phyloP scores from a whole-genome alignment of 805 yeast genomes.

The Yarrowia yakushimensis region DNA sequence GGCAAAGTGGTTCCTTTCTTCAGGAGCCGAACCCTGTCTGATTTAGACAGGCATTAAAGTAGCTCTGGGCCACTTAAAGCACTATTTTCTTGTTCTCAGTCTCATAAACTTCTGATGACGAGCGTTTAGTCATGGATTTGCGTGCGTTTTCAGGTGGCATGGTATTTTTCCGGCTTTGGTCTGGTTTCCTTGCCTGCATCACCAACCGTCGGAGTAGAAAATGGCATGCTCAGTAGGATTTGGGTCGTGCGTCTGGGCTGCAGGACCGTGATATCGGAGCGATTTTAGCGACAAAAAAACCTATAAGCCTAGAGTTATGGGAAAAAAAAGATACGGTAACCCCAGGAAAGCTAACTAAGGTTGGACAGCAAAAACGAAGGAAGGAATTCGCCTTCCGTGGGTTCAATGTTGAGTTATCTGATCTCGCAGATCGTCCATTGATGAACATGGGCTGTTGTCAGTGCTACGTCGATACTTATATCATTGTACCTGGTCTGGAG shows the following conservation, averaged over 20 bases:
- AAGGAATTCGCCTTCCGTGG: neutral
- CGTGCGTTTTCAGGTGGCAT: neutral
- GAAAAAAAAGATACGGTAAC: neutral
- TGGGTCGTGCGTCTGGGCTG: neutral
- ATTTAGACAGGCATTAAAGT: neutral
- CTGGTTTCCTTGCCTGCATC: too few species aligned
- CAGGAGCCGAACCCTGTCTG: neutral
- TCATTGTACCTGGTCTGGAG: too few species aligned
- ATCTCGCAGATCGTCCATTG: neutral
- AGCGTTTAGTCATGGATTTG: neutral
- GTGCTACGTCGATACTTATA: too few species aligned
- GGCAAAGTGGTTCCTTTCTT: neutral
- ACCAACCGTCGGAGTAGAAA: neutral
- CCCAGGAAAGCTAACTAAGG: neutral
- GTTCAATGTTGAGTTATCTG: neutral
- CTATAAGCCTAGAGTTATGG: constrained; percentile 2
- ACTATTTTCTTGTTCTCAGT: neutral
- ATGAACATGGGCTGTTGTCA: too few species aligned
- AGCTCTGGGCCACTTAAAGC: neutral
- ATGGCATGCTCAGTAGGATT: neutral
- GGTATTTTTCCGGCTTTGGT: neutral
- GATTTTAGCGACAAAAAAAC: neutral
- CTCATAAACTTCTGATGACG: neutral
- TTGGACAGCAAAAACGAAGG: neutral
- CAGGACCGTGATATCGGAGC: neutral